Conservation (phyloP, 2,329 filamentous ascomycete species). For the Colletotrichum endophyticum region DNA sequence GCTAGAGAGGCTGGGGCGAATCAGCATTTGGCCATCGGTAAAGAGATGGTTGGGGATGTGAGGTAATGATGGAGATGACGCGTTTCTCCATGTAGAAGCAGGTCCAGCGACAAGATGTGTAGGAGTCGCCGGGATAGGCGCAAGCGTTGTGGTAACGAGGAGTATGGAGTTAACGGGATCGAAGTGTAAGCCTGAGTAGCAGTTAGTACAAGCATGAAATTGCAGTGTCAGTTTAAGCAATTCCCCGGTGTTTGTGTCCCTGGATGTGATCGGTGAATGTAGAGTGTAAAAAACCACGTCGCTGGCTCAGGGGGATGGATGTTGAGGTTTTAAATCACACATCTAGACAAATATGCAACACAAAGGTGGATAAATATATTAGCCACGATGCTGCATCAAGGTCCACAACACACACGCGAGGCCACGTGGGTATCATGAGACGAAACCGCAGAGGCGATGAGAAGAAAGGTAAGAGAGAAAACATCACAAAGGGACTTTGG, state of each 20-base stretch:
- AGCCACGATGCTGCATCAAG: background rate
- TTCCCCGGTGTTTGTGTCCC: background rate
- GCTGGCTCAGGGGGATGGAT: background rate
- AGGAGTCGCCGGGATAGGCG: background rate
- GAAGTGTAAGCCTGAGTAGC: background rate
- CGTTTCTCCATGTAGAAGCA: background rate
- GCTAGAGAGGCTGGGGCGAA: too few species aligned
- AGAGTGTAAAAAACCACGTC: background rate
- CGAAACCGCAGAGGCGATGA: background rate
- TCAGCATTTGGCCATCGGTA: too few species aligned
- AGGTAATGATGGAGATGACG: too few species aligned
- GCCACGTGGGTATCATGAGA: background rate
- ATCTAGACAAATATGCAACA: background rate
- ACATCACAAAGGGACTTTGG: background rate
- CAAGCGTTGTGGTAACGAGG: background rate
- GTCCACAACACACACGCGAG: background rate
- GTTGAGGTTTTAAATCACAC: background rate
- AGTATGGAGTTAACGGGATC: background rate
- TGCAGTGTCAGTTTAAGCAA: background rate
- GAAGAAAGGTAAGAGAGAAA: background rate
- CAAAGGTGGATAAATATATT: background rate
- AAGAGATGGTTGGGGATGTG: too few species aligned
- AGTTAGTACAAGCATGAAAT: background rate
- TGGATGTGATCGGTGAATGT: background rate
- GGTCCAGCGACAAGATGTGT: background rate